Evolutionary conservation across 2,329 filamentous ascomycete genomes (phyloP).

Genomic region (Apiospora kogelbergensis): DNA sequence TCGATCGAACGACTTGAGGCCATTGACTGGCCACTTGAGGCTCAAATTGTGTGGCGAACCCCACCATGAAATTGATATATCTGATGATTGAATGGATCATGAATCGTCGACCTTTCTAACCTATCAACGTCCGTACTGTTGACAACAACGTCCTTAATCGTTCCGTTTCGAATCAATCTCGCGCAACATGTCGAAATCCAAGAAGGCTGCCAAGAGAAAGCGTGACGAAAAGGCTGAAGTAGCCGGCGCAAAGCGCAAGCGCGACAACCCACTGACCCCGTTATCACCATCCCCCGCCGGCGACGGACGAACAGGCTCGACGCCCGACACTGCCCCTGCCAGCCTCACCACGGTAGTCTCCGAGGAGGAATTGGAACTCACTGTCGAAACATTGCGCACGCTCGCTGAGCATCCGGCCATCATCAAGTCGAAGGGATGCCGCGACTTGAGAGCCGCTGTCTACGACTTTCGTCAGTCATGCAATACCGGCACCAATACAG

Average conservation of each 20-base stretch:
- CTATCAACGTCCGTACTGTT: neutral
- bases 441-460: slow-evolving; percentile 64
- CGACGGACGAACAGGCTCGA: neutral
- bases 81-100: neutral
- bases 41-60: neutral
- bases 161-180: neutral
- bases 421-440: slow-evolving; percentile 69
- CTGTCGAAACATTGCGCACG: slow-evolving; percentile 62
- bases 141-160: neutral
- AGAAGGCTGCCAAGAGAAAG: slow-evolving; percentile 44
- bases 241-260: slow-evolving; percentile 37
- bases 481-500: slow-evolving; percentile 62
- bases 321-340: slow-evolving; percentile 27
- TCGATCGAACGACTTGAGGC: neutral
- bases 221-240: slow-evolving; percentile 35
- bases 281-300: slow-evolving; percentile 32
- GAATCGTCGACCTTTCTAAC: neutral
- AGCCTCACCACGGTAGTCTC: slow-evolving; percentile 56
- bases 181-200: slow-evolving; percentile 42
- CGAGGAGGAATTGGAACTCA: slow-evolving; percentile 65
- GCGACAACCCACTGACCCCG: slow-evolving; percentile 33
- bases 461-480: slow-evolving; percentile 70
- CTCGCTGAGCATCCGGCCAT: slow-evolving; percentile 59
- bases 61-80: neutral
- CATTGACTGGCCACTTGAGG: neutral